Base-by-base conservation (phyloP, 192 early-diverging fungal genomes). In the Backusella macrospora region DNA sequence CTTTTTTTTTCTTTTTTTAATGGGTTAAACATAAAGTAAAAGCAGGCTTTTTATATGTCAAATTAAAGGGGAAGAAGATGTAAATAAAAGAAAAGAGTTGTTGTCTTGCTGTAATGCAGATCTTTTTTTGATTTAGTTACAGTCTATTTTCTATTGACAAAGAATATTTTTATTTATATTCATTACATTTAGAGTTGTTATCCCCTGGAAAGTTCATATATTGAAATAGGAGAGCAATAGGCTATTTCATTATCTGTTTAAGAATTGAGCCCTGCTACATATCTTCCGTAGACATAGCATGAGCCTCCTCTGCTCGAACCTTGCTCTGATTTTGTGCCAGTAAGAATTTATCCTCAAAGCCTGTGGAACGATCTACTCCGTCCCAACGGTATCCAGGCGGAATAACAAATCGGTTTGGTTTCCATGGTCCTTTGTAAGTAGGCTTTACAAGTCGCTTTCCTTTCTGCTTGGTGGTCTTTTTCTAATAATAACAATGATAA, bases 381-480 rank as follows among this genome's bases (percentile, higher is more conserved):
- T 91, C 89, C 89, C 89, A 91, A 21, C 89, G 86, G 67, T 87
- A 91, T 0, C 89, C 89, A 38, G 89, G 89, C 42, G 80, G 79
- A 40, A 91, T 91, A 47, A 78, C 81, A 75, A 89, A 91, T 42
- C 89, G 72, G 78, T 91, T 91, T n/a, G 89, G 86, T 9, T 86
- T 86, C 72, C 85, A 84, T 44, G 81, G 76, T n/a, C 89, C 89
- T 76, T 91, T 81, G 73, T 91, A 91, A 21, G 63, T 82, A 6
- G 89, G 89, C 40, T 72, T 75, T 3, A 68, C 66, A 1, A 77
- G 38, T 63, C 72, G 73, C 40, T 81, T 83, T 1, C 68, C 67
- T 65, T 87, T 83, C 18, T 77, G 79, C 72, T 84, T 86, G 16
- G 16, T 73, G 26, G 71, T 37, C 68, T 76, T 73, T 73, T 48